These are phyloP conservation scores for Petunia axillaris DNA, from an alignment of 257 asterid genomes.

Conservation along the genomic window DNA sequence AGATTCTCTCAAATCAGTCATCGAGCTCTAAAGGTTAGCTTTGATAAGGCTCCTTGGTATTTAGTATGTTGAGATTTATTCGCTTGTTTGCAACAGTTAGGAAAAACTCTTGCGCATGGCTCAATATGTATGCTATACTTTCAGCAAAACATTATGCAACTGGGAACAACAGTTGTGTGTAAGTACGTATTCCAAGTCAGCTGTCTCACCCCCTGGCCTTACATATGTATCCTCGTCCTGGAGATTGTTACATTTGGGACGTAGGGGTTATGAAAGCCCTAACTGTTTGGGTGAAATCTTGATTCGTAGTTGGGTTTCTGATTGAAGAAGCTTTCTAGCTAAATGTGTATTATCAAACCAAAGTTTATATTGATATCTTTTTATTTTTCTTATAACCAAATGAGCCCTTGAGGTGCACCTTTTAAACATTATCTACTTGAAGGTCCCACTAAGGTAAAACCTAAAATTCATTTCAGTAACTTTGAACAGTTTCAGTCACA, in stretches of 20 bases:
- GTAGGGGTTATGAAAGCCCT: too few species aligned
- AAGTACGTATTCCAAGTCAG: not conserved
- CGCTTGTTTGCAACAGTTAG: not conserved
- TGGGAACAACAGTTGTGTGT: not conserved
- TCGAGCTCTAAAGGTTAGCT: constrained; percentile 45
- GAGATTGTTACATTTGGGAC: too few species aligned
- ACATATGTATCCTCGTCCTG: not conserved
- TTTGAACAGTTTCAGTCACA: not conserved
- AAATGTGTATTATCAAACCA: too few species aligned
- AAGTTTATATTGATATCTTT: too few species aligned
- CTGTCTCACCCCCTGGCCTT: not conserved
- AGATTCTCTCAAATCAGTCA: constrained; percentile 51
- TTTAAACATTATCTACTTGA: not conserved
- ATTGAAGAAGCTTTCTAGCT: too few species aligned
- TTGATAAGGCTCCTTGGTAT: not conserved
- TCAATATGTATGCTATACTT: not conserved
- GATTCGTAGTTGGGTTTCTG: too few species aligned
- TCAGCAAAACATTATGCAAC: not conserved
- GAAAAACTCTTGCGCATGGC: not conserved
- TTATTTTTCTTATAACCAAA: not conserved
- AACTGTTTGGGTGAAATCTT: too few species aligned
- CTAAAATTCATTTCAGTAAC: not conserved
- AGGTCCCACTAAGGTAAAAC: not conserved
- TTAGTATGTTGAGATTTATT: not conserved
- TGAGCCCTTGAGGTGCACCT: constrained; percentile 2